Conservation (phyloP, 2,329 filamentous ascomycete species). For the Ambrosiella xylebori region DNA sequence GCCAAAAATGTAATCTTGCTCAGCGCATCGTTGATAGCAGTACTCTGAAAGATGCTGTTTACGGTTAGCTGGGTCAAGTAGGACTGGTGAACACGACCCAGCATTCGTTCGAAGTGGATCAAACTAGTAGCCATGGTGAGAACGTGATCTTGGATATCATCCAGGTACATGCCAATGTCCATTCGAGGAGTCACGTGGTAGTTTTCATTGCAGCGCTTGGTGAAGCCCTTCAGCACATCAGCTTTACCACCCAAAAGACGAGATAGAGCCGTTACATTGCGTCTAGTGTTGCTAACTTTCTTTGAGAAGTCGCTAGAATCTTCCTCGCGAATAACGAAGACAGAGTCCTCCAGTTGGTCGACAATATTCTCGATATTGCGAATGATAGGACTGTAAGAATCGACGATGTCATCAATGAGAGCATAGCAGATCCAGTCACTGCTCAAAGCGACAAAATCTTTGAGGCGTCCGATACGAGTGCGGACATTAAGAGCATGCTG, state of each 20-base stretch:
- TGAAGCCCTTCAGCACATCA: conserved; percentile 95
- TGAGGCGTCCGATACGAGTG: conserved; percentile 77
- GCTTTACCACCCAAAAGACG: conserved; percentile 90
- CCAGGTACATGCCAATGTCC: conserved; percentile 90
- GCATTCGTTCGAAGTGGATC: conserved; percentile 92
- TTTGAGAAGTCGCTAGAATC: conserved; percentile 78
- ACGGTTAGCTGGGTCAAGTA: conserved; percentile 90
- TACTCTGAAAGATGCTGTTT: conserved; percentile 76
- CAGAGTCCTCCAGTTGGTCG: conserved; percentile 85
- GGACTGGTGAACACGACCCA: conserved; percentile 84
- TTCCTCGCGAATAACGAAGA: conserved; percentile 79
- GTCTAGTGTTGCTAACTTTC: conserved; percentile 75
- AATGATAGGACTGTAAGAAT: conserved; percentile 83
- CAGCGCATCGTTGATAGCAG: conserved; percentile 71
- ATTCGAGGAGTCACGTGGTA: conserved; percentile 89
- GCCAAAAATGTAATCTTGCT: conserved; percentile 92
- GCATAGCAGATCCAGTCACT: conserved; percentile 99
- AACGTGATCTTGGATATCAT: conserved; percentile 97
- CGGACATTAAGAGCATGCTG: conserved; percentile 77
- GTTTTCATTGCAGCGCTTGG: conserved; percentile 96
- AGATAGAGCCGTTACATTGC: conserved; percentile 87
- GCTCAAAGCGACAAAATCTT: conserved; percentile 86
- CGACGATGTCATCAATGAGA: conserved; percentile 94
- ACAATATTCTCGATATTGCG: conserved; percentile 73
- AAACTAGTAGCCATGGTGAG: conserved; percentile 98